Conservation (phyloP, 306 rosid species). For the Quercus ilex region DNA sequence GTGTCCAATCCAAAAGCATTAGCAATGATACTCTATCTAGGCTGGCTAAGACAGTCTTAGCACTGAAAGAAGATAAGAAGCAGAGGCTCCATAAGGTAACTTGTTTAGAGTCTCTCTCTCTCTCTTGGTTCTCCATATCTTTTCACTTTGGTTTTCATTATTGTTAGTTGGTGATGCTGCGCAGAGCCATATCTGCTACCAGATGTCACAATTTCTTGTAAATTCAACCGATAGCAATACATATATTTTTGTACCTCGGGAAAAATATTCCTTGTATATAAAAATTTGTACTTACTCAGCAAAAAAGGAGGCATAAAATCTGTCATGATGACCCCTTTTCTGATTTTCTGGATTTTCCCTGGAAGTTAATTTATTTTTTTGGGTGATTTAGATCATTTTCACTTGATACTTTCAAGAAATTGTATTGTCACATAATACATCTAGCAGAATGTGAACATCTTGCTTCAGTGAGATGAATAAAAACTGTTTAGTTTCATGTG, state of each 20-base stretch:
- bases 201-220: neutral
- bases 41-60: slow-evolving; percentile 75
- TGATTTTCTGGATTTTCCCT: neutral
- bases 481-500: neutral
- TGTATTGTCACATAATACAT: neutral
- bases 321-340: neutral
- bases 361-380: neutral
- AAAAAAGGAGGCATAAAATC: neutral
- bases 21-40: slow-evolving; percentile 86
- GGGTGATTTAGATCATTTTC: neutral
- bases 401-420: neutral
- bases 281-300: neutral
- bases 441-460: neutral
- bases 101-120: neutral
- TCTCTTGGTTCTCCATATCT: neutral
- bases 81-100: slow-evolving; percentile 76
- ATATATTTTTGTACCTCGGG: neutral
- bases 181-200: neutral
- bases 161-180: neutral
- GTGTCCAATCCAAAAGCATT: slow-evolving; percentile 91
- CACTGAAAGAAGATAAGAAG: slow-evolving; percentile 69
- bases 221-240: neutral
- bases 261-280: neutral
- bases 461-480: neutral
- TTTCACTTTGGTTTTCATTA: neutral